Base-by-base conservation (phyloP, 2,329 filamentous ascomycete genomes). In the Fusarium secorum region DNA sequence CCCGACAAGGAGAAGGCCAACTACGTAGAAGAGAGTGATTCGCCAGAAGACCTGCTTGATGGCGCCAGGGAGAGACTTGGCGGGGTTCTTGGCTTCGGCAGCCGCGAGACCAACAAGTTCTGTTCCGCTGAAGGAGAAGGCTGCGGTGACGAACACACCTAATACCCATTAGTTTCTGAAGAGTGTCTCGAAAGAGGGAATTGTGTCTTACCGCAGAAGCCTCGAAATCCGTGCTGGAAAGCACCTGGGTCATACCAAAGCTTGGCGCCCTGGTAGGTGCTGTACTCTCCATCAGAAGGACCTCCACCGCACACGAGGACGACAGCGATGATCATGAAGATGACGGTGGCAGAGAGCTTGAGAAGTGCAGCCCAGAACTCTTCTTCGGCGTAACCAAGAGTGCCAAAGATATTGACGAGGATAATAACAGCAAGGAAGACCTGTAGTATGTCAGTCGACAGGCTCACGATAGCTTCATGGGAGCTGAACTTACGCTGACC, bases 31-130 rank as follows among this genome's bases (percentile, higher is more conserved):
- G 67, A 87, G 76, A 1, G 84, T 86, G 65, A 88, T 87, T 71
- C 86, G 85, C 85, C 86, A 88, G 64, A 88, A 88, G 35, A 88
- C 93, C 78, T 97, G 94, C 83, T 96, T 97, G 75, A 95, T 90
- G 9, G 94, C 94, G 4, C 89, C 90, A 0, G 94, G 94, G 3
- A 97, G 86, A 0, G 91, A 88, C 76, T 92, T 90, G 61, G 88
- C 86, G 0, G 92, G 92, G 76, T 93, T 93, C 14, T 83, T 81
- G 0, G 91, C 88, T 79, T 94, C 92, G 11, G 91, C 91, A 2
- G 91, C 91, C 6, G 91, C 90, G 5, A 94, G 85, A 73, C 91
- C 91, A n/a, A 93, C 91, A 4, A 93, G 83, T 76, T 93, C 91
- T 0, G 91, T 93, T 18, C 91, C 91, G 20, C 89, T 88, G 76